Conservation (phyloP, 495 filamentous ascomycete species). For the Penicillium roqueforti region DNA sequence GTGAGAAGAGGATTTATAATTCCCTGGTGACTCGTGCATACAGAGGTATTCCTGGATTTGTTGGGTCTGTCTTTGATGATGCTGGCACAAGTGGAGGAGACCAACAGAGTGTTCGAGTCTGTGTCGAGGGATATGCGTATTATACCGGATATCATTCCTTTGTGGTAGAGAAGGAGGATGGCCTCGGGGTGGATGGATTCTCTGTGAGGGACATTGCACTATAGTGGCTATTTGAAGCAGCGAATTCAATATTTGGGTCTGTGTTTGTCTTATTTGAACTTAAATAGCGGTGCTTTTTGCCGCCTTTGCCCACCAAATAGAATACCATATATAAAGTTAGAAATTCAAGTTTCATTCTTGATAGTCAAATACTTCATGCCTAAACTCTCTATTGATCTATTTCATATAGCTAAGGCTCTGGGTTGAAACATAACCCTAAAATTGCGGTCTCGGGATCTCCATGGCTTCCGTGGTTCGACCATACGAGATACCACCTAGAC, state of each 20-base stretch:
- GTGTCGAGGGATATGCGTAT: conserved; percentile 14
- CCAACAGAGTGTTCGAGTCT: conserved; percentile 3
- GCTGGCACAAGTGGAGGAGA: not conserved
- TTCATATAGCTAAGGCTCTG: too few relatives aligned
- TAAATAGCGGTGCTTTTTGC: too few relatives aligned
- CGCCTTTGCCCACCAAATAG: too few relatives aligned
- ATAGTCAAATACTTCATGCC: too few relatives aligned
- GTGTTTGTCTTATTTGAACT: not conserved
- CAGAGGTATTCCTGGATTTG: conserved; percentile 12
- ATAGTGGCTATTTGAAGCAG: not conserved
- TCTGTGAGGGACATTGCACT: conserved; percentile 7
- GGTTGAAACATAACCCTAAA: conserved; percentile 12
- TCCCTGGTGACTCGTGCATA: conserved; percentile 16
- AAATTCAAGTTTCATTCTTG: too few relatives aligned
- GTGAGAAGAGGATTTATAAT: conserved; percentile 22
- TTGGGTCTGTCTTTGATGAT: conserved; percentile 12
- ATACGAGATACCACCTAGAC: conserved; percentile 84
- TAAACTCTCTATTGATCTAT: too few relatives aligned
- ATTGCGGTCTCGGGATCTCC: conserved; percentile 68
- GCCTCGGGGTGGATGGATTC: conserved; percentile 13
- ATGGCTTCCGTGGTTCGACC: conserved; percentile 62
- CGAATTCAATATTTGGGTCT: not conserved
- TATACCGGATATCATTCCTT: conserved; percentile 17
- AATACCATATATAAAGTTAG: too few relatives aligned
- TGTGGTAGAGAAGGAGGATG: conserved; percentile 14